Conservation (phyloP, 2,329 filamentous ascomycete species). For the Microascus cirrosus region DNA sequence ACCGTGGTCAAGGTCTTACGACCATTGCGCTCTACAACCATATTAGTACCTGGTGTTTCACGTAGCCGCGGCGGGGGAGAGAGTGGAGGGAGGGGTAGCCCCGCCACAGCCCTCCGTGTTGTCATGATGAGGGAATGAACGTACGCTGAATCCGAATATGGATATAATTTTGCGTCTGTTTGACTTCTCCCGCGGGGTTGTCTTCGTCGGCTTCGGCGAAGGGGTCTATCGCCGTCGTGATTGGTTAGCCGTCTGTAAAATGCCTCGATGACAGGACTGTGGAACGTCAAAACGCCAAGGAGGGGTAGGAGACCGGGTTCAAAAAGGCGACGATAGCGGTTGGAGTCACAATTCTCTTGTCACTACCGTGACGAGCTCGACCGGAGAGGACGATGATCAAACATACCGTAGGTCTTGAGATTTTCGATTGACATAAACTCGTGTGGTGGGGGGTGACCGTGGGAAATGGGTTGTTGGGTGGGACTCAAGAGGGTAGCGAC, state of each 20-base stretch:
- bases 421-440: constrained; percentile 99
- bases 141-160: constrained; percentile 99
- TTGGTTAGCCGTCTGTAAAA: neutral
- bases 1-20: constrained; percentile 99
- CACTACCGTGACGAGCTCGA: neutral
- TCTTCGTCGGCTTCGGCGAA: constrained; percentile 99
- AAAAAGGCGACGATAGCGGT: neutral
- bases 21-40: constrained; percentile 87
- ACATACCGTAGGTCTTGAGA: constrained; percentile 88
- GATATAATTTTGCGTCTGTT: constrained; percentile 95
- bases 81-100: neutral
- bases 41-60: constrained; percentile 23
- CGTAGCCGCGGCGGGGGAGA: neutral
- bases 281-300: neutral
- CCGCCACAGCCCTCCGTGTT: neutral
- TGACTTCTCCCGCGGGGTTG: constrained; percentile 66
- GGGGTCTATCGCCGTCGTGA: constrained; percentile 63
- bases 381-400: neutral
- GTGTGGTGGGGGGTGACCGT: constrained; percentile 51
- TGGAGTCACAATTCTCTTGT: neutral
- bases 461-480: constrained; percentile 38
- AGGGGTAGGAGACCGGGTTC: neutral
- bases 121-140: constrained; percentile 16
- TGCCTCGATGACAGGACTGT: neutral
- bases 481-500: constrained; percentile 31